These are phyloP conservation scores for Heliamphora pulchella DNA, from an alignment of 179 eudicot species.

Conservation along the genomic window DNA sequence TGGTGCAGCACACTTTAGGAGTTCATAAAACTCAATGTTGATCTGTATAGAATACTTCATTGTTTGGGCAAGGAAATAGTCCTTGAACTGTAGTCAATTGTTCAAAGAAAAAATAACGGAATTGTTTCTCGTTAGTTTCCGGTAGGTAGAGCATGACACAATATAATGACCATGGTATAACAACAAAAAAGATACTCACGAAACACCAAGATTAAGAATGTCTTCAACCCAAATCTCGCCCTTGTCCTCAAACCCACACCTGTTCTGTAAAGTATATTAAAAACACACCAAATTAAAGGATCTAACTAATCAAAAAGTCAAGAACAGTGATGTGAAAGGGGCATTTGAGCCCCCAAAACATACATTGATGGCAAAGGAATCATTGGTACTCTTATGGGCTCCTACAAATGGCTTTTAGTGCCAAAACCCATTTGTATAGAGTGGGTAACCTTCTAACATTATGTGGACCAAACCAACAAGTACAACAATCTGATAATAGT, in stretches of 20 bases:
- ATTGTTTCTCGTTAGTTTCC: neutral
- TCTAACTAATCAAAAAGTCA: constrained; percentile 9
- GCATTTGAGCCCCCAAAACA: neutral
- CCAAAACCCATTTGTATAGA: neutral
- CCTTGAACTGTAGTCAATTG: constrained; percentile 9
- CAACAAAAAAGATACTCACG: constrained; percentile 49
- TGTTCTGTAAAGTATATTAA: constrained; percentile 51
- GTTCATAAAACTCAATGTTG: neutral
- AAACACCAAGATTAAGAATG: constrained; percentile 89
- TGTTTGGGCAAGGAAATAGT: constrained; percentile 3
- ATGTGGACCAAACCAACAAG: neutral
- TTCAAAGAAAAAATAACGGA: neutral
- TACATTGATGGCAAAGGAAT: neutral
- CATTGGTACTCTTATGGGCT: neutral
- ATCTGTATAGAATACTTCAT: neutral
- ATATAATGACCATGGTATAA: neutral
- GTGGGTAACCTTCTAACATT: neutral
- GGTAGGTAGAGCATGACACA: neutral
- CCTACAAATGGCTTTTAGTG: neutral
- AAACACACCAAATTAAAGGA: neutral
- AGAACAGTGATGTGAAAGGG: neutral
- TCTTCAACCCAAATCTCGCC: constrained; percentile 92
- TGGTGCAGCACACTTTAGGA: neutral
- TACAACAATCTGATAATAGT: neutral
- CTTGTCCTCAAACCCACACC: constrained; percentile 94